Conservation (phyloP, 768 basidiomycete species). For the Panus rudis region DNA sequence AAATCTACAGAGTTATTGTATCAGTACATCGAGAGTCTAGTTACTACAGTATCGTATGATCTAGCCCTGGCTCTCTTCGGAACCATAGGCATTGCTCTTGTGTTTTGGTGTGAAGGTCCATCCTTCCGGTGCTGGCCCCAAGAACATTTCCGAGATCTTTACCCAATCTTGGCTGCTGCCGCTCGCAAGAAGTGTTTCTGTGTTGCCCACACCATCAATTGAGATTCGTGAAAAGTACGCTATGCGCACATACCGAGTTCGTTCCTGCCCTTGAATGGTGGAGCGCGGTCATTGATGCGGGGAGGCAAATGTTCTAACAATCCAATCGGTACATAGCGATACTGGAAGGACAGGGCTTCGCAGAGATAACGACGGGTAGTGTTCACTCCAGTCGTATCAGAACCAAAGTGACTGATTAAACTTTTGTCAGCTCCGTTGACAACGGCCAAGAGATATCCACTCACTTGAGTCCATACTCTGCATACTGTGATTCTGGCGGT, state of each 20-base stretch:
- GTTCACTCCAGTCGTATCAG: constrained; percentile 86
- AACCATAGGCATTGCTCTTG: constrained; percentile 74
- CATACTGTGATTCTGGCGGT: constrained; percentile 50
- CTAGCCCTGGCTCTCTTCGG: constrained; percentile 57
- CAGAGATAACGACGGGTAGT: constrained; percentile 89
- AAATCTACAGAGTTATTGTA: too few species aligned
- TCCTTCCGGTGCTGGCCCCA: constrained; percentile 77
- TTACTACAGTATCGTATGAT: too few species aligned
- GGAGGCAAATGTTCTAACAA: constrained; percentile 77
- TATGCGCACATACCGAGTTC: constrained; percentile 56
- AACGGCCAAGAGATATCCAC: constrained; percentile 2
- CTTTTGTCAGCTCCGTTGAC: too few species aligned
- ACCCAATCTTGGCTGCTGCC: constrained; percentile 82
- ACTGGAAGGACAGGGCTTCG: constrained; percentile 92
- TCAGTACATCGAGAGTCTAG: too few species aligned
- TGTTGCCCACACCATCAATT: too few species aligned
- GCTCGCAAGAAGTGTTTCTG: constrained; percentile 82
- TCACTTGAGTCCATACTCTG: constrained; percentile 79
- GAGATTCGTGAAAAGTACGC: neutral
- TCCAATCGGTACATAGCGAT: constrained; percentile 93
- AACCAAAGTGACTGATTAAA: constrained; percentile 77
- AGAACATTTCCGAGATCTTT: constrained; percentile 90
- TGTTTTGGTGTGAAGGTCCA: constrained; percentile 92
- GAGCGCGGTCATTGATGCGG: constrained; percentile 85
- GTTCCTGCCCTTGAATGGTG: constrained; percentile 78